phyloP scores from a whole-genome alignment of 2,329 filamentous ascomycete genomes.

The Fusarium miscanthi region DNA sequence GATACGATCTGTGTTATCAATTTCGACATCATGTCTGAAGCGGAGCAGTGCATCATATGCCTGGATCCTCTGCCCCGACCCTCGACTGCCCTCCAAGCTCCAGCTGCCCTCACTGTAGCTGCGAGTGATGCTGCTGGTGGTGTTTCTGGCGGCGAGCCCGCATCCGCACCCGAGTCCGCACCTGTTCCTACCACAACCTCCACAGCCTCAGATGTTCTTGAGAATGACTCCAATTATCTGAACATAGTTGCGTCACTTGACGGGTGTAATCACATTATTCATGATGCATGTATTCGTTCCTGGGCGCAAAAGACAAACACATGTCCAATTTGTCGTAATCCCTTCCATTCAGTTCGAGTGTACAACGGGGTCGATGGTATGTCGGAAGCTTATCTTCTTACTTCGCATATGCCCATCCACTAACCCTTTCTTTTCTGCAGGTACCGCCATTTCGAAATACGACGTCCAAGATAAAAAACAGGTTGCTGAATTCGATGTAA shows the following conservation, averaged over 20 bases:
- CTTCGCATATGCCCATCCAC: slow-evolving; percentile 29
- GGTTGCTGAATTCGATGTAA: slow-evolving; percentile 87
- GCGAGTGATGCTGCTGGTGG: slow-evolving; percentile 30
- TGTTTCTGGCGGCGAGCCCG: slow-evolving; percentile 40
- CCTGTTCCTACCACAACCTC: slow-evolving; percentile 38
- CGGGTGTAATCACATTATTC: slow-evolving; percentile 90
- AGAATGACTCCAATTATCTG: slow-evolving; percentile 50
- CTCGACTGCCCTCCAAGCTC: slow-evolving; percentile 40
- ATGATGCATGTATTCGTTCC: slow-evolving; percentile 90
- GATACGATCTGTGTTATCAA: slow-evolving; percentile 49
- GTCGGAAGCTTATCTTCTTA: slow-evolving; percentile 47
- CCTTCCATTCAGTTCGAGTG: slow-evolving; percentile 90
- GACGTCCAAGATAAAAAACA: slow-evolving; percentile 86
- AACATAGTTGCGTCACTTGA: slow-evolving; percentile 69
- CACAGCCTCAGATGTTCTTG: slow-evolving; percentile 39
- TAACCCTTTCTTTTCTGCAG: slow-evolving; percentile 52
- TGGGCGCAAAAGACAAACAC: slow-evolving; percentile 98
- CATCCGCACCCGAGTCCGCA: slow-evolving; percentile 23
- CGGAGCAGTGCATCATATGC: slow-evolving; percentile 78
- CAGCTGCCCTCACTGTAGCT: slow-evolving; percentile 36
- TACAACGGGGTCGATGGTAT: slow-evolving; percentile 83
- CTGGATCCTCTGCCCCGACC: slow-evolving; percentile 66
- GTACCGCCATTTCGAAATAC: slow-evolving; percentile 67
- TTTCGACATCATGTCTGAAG: slow-evolving; percentile 61
- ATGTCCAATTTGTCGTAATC: slow-evolving; percentile 94